Evolutionary conservation across 345 rosid species (phyloP).

Genomic region (Pugionium cornutum): DNA sequence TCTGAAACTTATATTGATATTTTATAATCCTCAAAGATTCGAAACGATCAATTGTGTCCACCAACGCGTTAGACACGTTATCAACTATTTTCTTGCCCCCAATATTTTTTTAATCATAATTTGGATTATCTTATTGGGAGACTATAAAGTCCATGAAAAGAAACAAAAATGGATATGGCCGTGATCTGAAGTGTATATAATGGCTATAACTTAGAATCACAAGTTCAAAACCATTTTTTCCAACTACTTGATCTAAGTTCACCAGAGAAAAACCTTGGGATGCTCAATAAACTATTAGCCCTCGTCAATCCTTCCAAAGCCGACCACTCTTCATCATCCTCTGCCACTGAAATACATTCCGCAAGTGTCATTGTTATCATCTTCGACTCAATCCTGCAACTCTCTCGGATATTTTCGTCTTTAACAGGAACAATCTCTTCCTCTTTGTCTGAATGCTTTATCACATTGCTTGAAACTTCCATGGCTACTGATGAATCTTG

Average conservation of each 20-base stretch:
- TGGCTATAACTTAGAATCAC: slow-evolving; percentile 13
- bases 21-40: slow-evolving; percentile 10
- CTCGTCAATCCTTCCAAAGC: slow-evolving; percentile 90
- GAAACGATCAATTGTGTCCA: too few species aligned
- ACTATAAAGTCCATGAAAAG: too few species aligned
- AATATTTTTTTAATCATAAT: too few species aligned
- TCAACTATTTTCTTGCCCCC: too few species aligned
- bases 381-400: neutral
- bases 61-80: too few species aligned
- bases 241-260: slow-evolving; percentile 71
- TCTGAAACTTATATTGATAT: slow-evolving; percentile 34
- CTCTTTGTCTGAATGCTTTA: slow-evolving; percentile 22
- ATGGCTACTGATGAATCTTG: slow-evolving; percentile 46
- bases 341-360: slow-evolving; percentile 63
- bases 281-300: slow-evolving; percentile 87
- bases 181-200: slow-evolving; percentile 10
- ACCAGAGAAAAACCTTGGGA: slow-evolving; percentile 75
- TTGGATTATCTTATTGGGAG: too few species aligned
- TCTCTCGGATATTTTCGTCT: slow-evolving; percentile 42
- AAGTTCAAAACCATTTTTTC: slow-evolving; percentile 73
- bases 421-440: slow-evolving; percentile 66
- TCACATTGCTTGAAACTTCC: slow-evolving; percentile 31
- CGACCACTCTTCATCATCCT: slow-evolving; percentile 92
- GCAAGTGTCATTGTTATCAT: slow-evolving; percentile 59
- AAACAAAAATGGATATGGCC: too few species aligned